Evolutionary conservation across 306 rosid genomes (phyloP), one percentile per base, ranked within the genome.

Genomic region (Trifolium subterraneum): DNA sequence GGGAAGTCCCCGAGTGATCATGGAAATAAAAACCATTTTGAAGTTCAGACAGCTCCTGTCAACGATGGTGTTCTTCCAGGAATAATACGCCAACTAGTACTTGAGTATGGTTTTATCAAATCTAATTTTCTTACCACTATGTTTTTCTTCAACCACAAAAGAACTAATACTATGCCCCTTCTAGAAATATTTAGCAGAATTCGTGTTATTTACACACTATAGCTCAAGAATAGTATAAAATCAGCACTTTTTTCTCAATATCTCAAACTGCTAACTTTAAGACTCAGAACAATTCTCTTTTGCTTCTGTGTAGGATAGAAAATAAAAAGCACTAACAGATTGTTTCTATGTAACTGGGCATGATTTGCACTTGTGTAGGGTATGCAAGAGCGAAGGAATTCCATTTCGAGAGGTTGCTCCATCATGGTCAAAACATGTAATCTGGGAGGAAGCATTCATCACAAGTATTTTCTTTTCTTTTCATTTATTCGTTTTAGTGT

Each of bases 371-470:
- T 63, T 60, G 9, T 74, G 65, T 83, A 88, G 99, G 62, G 82
- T 86, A 41, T 94, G 99, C 87, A 80, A 79, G 47, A 78, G 79
- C 72, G 87, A 84, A 50, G 93, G 92, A 64, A 94, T 92, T 74
- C 63, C 95, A 61, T 80, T 92, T 76, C 89, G 79, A 36, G 97
- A 90, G 82, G 93, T 88, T 75, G 87, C 97, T 31, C 97, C 97
- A 45, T 77, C 80, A 18, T 94, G 96, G 97, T 92, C 95, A 54
- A 81, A 78, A 64, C 87, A 45, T 74, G 90, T 86, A 54, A 27
- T 76, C 60, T 94, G 93, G 99, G 90, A 85, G 77, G 97, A 92
- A 81, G 96, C 96, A 42, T 94, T 92, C 82, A 68, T 94, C 78
- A 86, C 99, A 77, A 92, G 99, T 94, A 92, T 69, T 14, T 59